These are phyloP conservation scores for Bipolaris victoriae DNA, from an alignment of 2,329 filamentous ascomycete genomes.

Conservation along the genomic window DNA sequence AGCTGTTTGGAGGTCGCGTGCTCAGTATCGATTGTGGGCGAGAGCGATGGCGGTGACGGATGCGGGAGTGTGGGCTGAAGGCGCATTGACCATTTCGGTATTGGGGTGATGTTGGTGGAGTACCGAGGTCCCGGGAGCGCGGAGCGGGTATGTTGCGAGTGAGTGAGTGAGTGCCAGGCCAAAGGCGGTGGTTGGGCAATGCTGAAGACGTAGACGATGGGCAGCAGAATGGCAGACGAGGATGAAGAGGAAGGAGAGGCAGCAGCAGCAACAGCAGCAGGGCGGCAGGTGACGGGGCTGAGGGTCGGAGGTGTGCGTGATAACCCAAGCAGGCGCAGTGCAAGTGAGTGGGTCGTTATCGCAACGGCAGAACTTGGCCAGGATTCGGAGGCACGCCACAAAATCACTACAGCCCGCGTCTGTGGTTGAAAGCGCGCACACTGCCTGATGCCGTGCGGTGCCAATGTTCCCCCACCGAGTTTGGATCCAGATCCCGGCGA, in stretches of 20 bases:
- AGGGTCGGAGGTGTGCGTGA: conserved; percentile 14
- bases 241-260: conserved; percentile 16
- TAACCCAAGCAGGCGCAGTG: conserved; percentile 17
- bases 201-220: not conserved
- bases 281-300: conserved; percentile 14
- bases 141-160: conserved; percentile 24
- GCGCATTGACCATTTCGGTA: conserved; percentile 48
- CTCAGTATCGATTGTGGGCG: conserved; percentile 29
- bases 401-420: conserved; percentile 20
- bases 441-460: conserved; percentile 25
- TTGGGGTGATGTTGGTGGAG: conserved; percentile 32
- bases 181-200: not conserved
- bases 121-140: conserved; percentile 36
- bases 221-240: not conserved
- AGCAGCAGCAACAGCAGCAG: not conserved
- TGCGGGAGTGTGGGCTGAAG: conserved; percentile 22
- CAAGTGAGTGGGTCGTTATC: conserved; percentile 33
- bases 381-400: conserved; percentile 23
- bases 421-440: conserved; percentile 23
- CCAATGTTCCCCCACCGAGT: conserved; percentile 15
- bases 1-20: conserved; percentile 43
- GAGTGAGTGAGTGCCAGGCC: conserved; percentile 6
- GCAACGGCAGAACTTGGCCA: conserved; percentile 26
- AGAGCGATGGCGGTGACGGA: conserved; percentile 28
- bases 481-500: conserved; percentile 15